Evolutionary conservation across 306 rosid genomes (phyloP), one percentile per base, ranked within the genome.

Genomic region (Lotus japonicus): DNA sequence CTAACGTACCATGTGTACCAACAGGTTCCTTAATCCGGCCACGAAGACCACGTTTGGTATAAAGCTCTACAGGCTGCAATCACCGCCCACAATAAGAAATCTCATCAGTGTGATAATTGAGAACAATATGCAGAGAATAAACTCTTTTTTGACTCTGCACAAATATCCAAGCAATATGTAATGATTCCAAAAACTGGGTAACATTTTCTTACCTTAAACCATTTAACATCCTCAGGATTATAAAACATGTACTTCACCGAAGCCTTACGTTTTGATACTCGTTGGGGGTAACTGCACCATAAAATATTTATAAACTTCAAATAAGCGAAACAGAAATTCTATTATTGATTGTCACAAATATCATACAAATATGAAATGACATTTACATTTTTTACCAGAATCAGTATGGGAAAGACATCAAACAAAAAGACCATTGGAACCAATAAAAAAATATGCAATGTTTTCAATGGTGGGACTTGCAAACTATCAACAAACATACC

Each of bases 21-120:
- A 94, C 88, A 48, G 99, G 90, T 73, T 94, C 99, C 83, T 90
- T 94, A 35, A 90, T 81, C 61, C 97, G 89, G 49, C 99, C 97
- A 7, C 97, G 97, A 23, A 87, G 94, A 43, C 96, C 99, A 15
- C 91, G 75, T 66, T 94, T 94, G 56, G 86, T 71, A 84, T 83
- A 88, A 45, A 94, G 86, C 75, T 94, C 99, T 21, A 94, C 96
- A 48, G 99, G 99, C 99, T 94, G 91, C 82, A 84, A 81, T 76
- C 70, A 78, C 67, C 80, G 61, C 50, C 48, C 63, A 73, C 10
- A 74, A 46, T 42, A 45, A 64, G 36, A 52, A 66, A 72, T 74
- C 57, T 52, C 17, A 8, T 64, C 17, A 64, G 15, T 42, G 45
- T 43, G 60, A 62, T 12, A 41, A 35, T n/a, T 52, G 58, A 76